Evolutionary conservation across 2,329 filamentous ascomycete species (phyloP), one percentile per base, ranked within the genome.

Genomic region (Phoma sp.): DNA sequence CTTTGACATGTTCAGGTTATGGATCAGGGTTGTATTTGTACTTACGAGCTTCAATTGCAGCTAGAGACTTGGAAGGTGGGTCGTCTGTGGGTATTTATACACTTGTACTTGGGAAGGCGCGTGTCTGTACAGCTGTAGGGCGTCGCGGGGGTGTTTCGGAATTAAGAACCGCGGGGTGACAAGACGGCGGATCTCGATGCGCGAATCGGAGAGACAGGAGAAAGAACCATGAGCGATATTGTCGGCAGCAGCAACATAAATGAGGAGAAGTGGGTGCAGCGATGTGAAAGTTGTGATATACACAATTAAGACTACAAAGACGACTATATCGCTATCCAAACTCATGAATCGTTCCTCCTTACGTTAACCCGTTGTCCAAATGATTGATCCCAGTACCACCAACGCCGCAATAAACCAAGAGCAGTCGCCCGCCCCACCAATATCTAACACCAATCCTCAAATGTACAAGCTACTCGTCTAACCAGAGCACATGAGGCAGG

Each of bases 401-500:
- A 54, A 48, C 54, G 41, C 54, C 55, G 29, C 47, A 48, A 52
- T 35, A 44, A 56, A 62, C 53, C 59, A 58, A 62, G 55, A 51
- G 51, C 63, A 60, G 46, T 55, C 19, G 53, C 53, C 54, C 53
- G 58, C 50, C 57, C 43, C 45, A 50, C 27, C 54, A 32, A 45
- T 41, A 47, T 64, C 58, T 56, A 60, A 48, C 43, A 43, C 27
- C 35, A 55, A 51, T 15, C 53, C 44, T 32, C 44, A 21, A 57
- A 38, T 15, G 39, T 43, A 24, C 33, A 51, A 33, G 9, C 24
- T 38, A 12, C 29, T 27, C 35, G n/a, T 55, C 77, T 85, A 98
- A 81, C 93, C 94, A 78, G 91, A 96, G 87, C 95, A 99, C 95
- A 99, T 98, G 63, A 96, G 76, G 76, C 95, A 99, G 43, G 89